Conservation (phyloP, 164 flowering plant species). For the Nelumbo lutea region DNA sequence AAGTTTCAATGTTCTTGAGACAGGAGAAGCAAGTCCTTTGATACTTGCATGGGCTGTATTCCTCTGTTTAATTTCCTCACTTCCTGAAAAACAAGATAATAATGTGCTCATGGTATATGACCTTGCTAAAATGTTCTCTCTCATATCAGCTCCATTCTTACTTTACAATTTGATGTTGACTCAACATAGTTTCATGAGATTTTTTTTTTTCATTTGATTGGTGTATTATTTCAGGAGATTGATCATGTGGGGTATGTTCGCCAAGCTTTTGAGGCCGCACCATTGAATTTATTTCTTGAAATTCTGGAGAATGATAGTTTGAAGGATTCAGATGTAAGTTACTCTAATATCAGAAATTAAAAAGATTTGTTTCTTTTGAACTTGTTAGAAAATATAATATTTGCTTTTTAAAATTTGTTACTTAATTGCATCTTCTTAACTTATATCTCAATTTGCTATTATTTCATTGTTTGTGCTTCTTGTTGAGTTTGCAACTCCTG, state of each 20-base stretch:
- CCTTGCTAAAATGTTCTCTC: conserved; percentile 5
- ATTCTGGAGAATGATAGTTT: conserved; percentile 59
- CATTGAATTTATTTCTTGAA: conserved; percentile 55
- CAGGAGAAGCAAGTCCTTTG: conserved; percentile 72
- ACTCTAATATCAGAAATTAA: neutral
- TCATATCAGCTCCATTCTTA: neutral
- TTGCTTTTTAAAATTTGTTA: neutral
- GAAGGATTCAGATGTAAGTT: conserved; percentile 76
- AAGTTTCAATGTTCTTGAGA: conserved; percentile 45
- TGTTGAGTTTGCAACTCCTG: neutral
- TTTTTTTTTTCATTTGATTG: neutral
- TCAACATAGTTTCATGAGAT: neutral
- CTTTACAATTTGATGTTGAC: neutral
- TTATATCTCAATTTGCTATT: neutral
- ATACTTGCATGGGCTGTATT: conserved; percentile 87
- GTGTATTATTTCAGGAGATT: conserved; percentile 54
- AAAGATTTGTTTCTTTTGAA: neutral
- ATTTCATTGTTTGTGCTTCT: neutral
- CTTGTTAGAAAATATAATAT: too few relatives aligned
- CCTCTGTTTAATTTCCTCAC: conserved; percentile 69
- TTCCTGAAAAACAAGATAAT: conserved; percentile 61
- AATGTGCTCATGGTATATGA: conserved; percentile 44
- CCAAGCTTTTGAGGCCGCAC: conserved; percentile 76
- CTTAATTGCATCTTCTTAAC: neutral
- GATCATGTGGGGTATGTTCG: conserved; percentile 85